Percentiles rank a stretch among this genome's conserved stretches.
Evolutionary conservation across 495 filamentous ascomycete species (phyloP).

Genomic region (Hyaloscypha variabilis): DNA sequence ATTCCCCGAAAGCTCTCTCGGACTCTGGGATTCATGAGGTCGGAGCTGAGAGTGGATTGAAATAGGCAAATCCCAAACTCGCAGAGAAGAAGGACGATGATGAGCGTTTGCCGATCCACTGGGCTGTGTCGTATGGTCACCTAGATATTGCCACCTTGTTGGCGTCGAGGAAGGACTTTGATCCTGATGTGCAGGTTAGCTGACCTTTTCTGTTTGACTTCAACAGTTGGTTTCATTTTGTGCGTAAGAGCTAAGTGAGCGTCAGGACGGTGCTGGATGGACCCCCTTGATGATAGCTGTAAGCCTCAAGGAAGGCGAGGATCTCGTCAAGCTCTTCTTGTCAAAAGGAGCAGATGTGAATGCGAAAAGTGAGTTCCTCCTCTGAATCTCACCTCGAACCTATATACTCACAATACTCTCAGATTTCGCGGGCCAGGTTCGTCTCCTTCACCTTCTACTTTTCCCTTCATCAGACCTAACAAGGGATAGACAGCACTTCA

Average conservation of each 20-base stretch:
- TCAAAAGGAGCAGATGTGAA: conserved; percentile 82
- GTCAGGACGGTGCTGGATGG: conserved; percentile 86
- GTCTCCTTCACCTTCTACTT: conserved; percentile 2
- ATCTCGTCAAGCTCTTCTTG: conserved; percentile 73
- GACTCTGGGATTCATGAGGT: conserved; percentile 5
- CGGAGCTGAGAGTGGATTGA: conserved; percentile 6
- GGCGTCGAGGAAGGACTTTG: conserved; percentile 69
- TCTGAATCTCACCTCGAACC: background rate
- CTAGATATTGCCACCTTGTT: conserved; percentile 75
- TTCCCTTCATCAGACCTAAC: conserved; percentile 1
- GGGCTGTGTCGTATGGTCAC: conserved; percentile 87
- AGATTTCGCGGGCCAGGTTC: conserved; percentile 62
- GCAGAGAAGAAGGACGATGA: conserved; percentile 79
- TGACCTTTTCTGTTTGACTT: conserved; percentile 10
- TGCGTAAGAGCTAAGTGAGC: background rate
- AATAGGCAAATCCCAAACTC: conserved; percentile 78
- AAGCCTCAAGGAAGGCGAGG: conserved; percentile 72
- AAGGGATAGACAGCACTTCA: conserved; percentile 76
- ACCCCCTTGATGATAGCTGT: conserved; percentile 93
- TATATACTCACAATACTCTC: background rate
- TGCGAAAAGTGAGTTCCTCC: conserved; percentile 50
- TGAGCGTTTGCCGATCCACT: conserved; percentile 90
- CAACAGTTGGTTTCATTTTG: background rate
- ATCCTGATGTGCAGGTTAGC: conserved; percentile 80
- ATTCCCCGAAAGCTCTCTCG: conserved; percentile 29